Evolutionary conservation across 73 alveolate species (phyloP).

Genomic region (Paramecium sexaurelia): DNA sequence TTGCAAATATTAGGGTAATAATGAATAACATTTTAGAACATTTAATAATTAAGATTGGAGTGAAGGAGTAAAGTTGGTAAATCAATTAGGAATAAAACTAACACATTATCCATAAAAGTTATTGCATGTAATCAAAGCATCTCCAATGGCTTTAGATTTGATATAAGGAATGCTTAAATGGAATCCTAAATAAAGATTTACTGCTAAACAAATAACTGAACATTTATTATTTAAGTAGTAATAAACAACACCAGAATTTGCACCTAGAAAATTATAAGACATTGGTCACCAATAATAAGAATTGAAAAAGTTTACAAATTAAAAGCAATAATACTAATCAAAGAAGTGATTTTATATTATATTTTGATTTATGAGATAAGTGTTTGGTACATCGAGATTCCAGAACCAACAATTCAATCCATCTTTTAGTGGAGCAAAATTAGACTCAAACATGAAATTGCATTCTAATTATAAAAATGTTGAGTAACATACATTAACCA

Average conservation of each 20-base stretch:
- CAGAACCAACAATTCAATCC: not conserved
- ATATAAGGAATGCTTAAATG: constrained; percentile 44
- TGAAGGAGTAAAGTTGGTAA: constrained; percentile 84
- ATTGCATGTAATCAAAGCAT: constrained; percentile 76
- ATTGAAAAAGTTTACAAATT: not conserved
- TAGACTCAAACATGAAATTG: not conserved
- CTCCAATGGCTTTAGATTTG: constrained; percentile 57
- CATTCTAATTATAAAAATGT: not conserved
- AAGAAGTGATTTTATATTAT: constrained; percentile 11
- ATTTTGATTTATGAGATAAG: not conserved
- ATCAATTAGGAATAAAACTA: constrained; percentile 70
- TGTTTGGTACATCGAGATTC: not conserved
- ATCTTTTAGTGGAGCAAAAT: not conserved
- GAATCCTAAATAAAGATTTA: constrained; percentile 67
- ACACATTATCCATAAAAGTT: constrained; percentile 74
- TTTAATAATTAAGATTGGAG: constrained; percentile 82
- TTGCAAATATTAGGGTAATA: constrained; percentile 66
- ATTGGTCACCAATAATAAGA: not conserved
- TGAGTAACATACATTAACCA: not conserved
- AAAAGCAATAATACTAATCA: not conserved
- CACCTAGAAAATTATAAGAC: not conserved
- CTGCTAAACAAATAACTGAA: constrained; percentile 58
- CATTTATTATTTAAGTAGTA: constrained; percentile 53
- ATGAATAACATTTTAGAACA: constrained; percentile 40
- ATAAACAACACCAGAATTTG: constrained; percentile 42